Percentiles rank a stretch among this genome's conserved stretches.
Conservation (phyloP, 2,329 filamentous ascomycete species). For the Penicillium sp. region DNA sequence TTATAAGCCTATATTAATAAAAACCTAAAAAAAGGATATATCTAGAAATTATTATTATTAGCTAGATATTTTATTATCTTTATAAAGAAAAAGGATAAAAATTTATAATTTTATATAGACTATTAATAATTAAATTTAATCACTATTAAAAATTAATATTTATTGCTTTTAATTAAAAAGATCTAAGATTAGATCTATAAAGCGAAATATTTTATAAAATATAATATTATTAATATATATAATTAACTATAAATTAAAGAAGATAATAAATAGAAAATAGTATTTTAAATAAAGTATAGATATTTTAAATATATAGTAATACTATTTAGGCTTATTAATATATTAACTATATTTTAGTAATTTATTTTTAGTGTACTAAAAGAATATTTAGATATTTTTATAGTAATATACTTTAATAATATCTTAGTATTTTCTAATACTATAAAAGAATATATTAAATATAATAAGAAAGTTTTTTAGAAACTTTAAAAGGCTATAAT, state of each 20-base stretch:
- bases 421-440: too few species aligned
- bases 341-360: too few species aligned
- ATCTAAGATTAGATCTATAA: background rate
- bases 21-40: constrained; percentile 3
- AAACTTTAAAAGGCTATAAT: too few species aligned
- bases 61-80: constrained; percentile 4
- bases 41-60: constrained; percentile 4
- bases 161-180: constrained; percentile 1
- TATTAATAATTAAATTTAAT: too few species aligned
- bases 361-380: too few species aligned
- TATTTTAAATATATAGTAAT: too few species aligned
- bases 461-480: too few species aligned
- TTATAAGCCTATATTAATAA: constrained; percentile 7
- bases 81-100: constrained; percentile 6
- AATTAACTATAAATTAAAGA: constrained; percentile 2
- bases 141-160: constrained; percentile 3
- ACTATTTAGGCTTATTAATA: too few species aligned
- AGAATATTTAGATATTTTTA: too few species aligned
- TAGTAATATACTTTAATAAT: too few species aligned
- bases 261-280: constrained; percentile 6
- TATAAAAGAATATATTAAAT: too few species aligned
- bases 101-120: too few species aligned
- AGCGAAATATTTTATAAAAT: constrained; percentile 4
- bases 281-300: constrained; percentile 3
- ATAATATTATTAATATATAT: constrained; percentile 6